phyloP scores from a whole-genome alignment of 2,329 filamentous ascomycete species.

The Monosporascus sp. region DNA sequence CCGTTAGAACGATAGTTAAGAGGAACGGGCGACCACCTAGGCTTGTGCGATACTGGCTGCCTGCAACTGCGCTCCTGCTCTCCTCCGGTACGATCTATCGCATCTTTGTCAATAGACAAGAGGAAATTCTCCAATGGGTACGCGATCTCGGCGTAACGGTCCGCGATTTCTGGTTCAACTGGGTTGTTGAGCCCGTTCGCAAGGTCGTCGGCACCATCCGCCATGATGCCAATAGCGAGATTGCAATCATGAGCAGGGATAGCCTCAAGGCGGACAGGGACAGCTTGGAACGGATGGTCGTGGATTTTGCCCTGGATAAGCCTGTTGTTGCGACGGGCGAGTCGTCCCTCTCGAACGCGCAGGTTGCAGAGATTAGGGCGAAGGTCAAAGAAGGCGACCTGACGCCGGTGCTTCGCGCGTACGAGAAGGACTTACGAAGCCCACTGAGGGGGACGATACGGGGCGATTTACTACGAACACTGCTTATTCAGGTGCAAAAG shows the following conservation, averaged over 20 bases:
- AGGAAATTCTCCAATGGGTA: slow-evolving; percentile 76
- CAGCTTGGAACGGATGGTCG: slow-evolving; percentile 94
- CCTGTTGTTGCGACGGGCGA: slow-evolving; percentile 52
- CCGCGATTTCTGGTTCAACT: slow-evolving; percentile 92
- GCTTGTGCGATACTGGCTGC: slow-evolving; percentile 84
- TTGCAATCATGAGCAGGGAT: slow-evolving; percentile 92
- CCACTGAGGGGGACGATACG: slow-evolving; percentile 78
- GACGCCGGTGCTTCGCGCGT: slow-evolving; percentile 84
- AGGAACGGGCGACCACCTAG: slow-evolving; percentile 70
- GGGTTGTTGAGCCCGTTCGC: slow-evolving; percentile 80
- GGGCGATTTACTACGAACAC: slow-evolving; percentile 81
- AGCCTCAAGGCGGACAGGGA: slow-evolving; percentile 86
- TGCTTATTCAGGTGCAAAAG: slow-evolving; percentile 96
- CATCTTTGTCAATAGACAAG: slow-evolving; percentile 66
- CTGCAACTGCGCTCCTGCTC: slow-evolving; percentile 62
- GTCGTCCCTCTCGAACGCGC: slow-evolving; percentile 54
- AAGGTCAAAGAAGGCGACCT: slow-evolving; percentile 90
- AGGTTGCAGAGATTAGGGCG: slow-evolving; percentile 68
- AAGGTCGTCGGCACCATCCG: slow-evolving; percentile 88
- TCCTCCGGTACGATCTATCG: slow-evolving; percentile 85
- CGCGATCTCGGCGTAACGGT: slow-evolving; percentile 71
- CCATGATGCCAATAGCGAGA: slow-evolving; percentile 86
- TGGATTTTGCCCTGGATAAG: slow-evolving; percentile 87
- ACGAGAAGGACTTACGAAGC: slow-evolving; percentile 78
- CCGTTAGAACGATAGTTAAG: slow-evolving; percentile 49